phyloP scores from a whole-genome alignment of 2,329 filamentous ascomycete genomes.

The Albifimbria verrucaria region DNA sequence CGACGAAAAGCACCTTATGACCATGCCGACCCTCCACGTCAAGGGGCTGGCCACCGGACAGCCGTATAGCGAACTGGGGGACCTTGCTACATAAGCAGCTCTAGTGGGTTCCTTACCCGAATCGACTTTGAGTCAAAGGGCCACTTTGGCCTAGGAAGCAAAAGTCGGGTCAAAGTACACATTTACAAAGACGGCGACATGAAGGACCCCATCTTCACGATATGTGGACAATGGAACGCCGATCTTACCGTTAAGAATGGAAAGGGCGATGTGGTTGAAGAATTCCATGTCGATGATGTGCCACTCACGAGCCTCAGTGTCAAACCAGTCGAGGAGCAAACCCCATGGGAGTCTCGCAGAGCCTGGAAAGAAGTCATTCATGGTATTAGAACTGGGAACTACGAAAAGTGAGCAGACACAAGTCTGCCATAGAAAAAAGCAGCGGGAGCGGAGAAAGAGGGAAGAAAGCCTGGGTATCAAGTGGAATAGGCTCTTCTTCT shows the following conservation, averaged over 20 bases:
- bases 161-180: neutral
- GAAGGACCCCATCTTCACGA: neutral
- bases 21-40: constrained; percentile 5
- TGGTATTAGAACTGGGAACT: constrained; percentile 70
- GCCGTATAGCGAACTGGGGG: constrained; percentile 7
- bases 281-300: constrained; percentile 33
- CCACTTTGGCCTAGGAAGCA: constrained; percentile 1
- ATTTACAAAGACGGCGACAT: neutral
- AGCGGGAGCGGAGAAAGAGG: constrained; percentile 68
- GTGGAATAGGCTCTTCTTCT: constrained; percentile 16
- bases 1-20: constrained; percentile 6
- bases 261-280: constrained; percentile 30
- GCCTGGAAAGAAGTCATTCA: constrained; percentile 78
- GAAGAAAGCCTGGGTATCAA: constrained; percentile 49
- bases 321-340: constrained; percentile 59
- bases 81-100: constrained; percentile 6
- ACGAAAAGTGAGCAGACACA: constrained; percentile 70
- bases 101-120: constrained; percentile 4
- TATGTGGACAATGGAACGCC: constrained; percentile 6
- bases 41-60: constrained; percentile 3
- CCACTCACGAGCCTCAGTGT: constrained; percentile 29
- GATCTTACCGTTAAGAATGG: constrained; percentile 25
- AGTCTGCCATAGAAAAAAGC: constrained; percentile 78
- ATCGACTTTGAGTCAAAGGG: constrained; percentile 2
- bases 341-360: constrained; percentile 73